Conservation (phyloP, 768 basidiomycete species). For the Rubroboletus pulcherrimus region DNA sequence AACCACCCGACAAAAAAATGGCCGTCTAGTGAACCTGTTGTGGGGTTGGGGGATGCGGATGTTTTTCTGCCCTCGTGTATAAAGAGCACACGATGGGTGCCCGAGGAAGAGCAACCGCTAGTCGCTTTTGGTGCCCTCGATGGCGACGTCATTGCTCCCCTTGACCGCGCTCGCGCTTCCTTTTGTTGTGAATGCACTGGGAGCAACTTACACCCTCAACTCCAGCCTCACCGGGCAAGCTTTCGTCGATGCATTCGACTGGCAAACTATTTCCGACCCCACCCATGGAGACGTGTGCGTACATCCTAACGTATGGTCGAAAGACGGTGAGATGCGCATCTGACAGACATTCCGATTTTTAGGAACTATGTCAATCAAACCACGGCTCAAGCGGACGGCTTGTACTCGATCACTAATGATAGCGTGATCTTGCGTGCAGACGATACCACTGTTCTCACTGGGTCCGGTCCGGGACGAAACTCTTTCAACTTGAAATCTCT, state of each 20-base stretch:
- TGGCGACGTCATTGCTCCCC: not conserved
- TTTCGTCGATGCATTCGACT: slow-evolving; percentile 40
- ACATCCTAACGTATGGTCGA: not conserved
- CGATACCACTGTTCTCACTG: slow-evolving; percentile 23
- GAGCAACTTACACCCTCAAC: slow-evolving; percentile 28
- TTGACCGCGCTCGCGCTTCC: not conserved
- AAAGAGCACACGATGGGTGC: not conserved
- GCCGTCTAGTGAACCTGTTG: not conserved
- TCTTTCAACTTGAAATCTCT: slow-evolving; percentile 31
- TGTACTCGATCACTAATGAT: slow-evolving; percentile 50
- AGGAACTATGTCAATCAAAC: slow-evolving; percentile 43
- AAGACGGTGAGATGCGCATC: not conserved
- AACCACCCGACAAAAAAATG: not conserved
- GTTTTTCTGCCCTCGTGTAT: not conserved
- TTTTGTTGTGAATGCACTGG: not conserved
- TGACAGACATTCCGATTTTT: not conserved
- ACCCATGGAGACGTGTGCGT: slow-evolving; percentile 26
- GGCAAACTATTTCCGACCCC: slow-evolving; percentile 27
- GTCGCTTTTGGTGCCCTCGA: not conserved
- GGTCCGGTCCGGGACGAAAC: slow-evolving; percentile 28
- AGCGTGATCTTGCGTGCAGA: slow-evolving; percentile 32
- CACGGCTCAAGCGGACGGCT: slow-evolving; percentile 49
- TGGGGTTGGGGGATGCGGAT: too few relatives aligned
- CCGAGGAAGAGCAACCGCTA: not conserved
- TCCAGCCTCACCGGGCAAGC: slow-evolving; percentile 41